Conservation (phyloP, 2,329 filamentous ascomycete genomes). For the Aspergillus pseudoviridinutans region DNA sequence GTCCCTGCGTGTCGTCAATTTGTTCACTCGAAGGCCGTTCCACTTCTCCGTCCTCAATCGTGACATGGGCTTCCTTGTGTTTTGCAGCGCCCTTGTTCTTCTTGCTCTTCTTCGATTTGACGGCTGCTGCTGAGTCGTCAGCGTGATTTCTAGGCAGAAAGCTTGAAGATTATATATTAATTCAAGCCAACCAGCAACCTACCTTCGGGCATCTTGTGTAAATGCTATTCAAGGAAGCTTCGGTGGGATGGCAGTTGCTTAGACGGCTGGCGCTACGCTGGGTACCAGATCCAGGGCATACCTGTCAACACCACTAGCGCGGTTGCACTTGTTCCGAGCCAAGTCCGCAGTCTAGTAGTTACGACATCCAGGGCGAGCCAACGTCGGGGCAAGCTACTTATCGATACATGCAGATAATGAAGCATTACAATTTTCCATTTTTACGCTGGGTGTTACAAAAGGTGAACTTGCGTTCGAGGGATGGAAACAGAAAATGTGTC, state of each 20-base stretch:
- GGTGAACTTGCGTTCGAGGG: not conserved
- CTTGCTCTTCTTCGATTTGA: constrained; percentile 56
- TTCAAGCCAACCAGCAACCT: not conserved
- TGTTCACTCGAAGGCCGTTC: constrained; percentile 21
- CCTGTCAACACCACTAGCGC: constrained; percentile 37
- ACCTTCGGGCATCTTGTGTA: constrained; percentile 22
- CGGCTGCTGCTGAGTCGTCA: constrained; percentile 29
- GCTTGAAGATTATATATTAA: not conserved
- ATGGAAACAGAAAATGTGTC: not conserved
- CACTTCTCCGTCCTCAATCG: constrained; percentile 15
- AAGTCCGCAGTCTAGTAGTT: constrained; percentile 6
- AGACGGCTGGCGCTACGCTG: not conserved
- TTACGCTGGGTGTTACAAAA: not conserved
- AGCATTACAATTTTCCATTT: not conserved
- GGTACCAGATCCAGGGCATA: constrained; percentile 14
- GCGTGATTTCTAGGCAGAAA: constrained; percentile 3
- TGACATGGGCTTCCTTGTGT: constrained; percentile 23
- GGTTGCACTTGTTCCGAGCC: constrained; percentile 15
- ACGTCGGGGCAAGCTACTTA: constrained; percentile 4
- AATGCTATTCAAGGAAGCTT: not conserved
- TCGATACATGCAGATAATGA: not conserved
- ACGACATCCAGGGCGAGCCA: not conserved
- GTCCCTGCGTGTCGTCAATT: constrained; percentile 26
- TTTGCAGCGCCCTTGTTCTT: constrained; percentile 53
- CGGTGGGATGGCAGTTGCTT: not conserved